Evolutionary conservation across 495 filamentous ascomycete species (phyloP).

Genomic region (Lophiotrema nucula): DNA sequence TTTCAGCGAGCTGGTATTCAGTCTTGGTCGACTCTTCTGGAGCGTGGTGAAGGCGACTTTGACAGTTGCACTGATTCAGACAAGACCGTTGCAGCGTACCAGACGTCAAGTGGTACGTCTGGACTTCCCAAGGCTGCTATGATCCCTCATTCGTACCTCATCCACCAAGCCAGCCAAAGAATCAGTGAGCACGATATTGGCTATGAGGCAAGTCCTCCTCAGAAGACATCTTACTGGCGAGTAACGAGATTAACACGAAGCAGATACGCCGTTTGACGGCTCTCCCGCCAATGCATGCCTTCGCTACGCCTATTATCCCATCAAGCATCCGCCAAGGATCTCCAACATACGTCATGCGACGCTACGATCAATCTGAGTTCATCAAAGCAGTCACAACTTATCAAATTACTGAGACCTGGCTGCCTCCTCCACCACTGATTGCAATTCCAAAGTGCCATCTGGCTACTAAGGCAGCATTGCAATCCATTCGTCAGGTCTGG

Average conservation of each 20-base stretch:
- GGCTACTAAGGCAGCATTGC: not conserved
- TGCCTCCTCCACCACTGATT: slow-evolving; percentile 3
- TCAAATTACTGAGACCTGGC: slow-evolving; percentile 8
- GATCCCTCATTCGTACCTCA: slow-evolving; percentile 9
- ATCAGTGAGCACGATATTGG: not conserved
- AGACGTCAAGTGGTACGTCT: slow-evolving; percentile 5
- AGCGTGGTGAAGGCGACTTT: not conserved
- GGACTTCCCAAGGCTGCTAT: slow-evolving; percentile 13
- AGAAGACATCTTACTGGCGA: too few relatives aligned
- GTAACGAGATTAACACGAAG: too few relatives aligned
- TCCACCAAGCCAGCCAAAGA: not conserved
- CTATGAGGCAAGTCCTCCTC: not conserved
- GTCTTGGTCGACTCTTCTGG: not conserved
- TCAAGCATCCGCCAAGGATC: not conserved
- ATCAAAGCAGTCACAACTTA: not conserved
- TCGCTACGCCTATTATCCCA: slow-evolving; percentile 1
- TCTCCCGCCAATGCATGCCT: slow-evolving; percentile 4
- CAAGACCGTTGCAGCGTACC: not conserved
- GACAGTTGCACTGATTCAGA: not conserved
- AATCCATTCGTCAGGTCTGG: slow-evolving; percentile 6
- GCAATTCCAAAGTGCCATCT: not conserved
- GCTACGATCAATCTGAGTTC: slow-evolving; percentile 6
- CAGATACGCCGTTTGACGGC: not conserved
- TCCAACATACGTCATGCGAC: slow-evolving; percentile 13
- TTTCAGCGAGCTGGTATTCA: not conserved